Evolutionary conservation across 2,329 filamentous ascomycete species (phyloP), one percentile per base, ranked within the genome.

Genomic region (Lecanosticta acicola): DNA sequence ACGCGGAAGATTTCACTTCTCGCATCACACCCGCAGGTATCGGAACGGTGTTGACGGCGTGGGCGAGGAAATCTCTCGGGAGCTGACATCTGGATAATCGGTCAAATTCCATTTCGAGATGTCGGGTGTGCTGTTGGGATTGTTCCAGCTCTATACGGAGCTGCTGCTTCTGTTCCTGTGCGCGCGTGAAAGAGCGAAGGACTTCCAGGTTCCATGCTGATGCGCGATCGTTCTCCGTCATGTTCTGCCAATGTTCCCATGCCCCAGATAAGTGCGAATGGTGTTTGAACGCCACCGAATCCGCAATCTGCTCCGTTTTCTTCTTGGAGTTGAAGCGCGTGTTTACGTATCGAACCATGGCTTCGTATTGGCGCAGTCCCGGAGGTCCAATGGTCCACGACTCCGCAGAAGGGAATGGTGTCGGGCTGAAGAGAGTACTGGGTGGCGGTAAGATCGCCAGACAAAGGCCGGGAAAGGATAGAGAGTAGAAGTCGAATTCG

Each of bases 341-440:
- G 32, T 58, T 54, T 32, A 64, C 34, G 13, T 58, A 45, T 9
- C 58, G 54, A 41, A 49, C 56, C 13, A 96, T 71, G 1, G 87
- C 84, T 13, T 85, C 81, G 41, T 81, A 81, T 64, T 95, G 87
- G 54, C 82, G 79, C 51, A 81, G 74, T 1, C 80, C 82, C 0
- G 90, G 90, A 1, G 86, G 83, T 17, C 80, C 73, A 24, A 94
- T 78, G 0, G 88, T 88, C 81, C 91, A 95, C 0, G 87, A 93
- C 2, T 83, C 80, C 16, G 80, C 74, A 0, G 84, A 87, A 1
- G 88, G 75, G 59, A 94, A 84, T 21, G 89, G 87, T 4, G 84
- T 87, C 0, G 83, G 79, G 8, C 87, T 85, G 69, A 90, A 91
- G 4, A 96, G 74, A 0, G 87, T 93, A 3, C 87, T 83, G 2